Conservation (phyloP, 139 green algal species). For the Micractinium conductrix region DNA sequence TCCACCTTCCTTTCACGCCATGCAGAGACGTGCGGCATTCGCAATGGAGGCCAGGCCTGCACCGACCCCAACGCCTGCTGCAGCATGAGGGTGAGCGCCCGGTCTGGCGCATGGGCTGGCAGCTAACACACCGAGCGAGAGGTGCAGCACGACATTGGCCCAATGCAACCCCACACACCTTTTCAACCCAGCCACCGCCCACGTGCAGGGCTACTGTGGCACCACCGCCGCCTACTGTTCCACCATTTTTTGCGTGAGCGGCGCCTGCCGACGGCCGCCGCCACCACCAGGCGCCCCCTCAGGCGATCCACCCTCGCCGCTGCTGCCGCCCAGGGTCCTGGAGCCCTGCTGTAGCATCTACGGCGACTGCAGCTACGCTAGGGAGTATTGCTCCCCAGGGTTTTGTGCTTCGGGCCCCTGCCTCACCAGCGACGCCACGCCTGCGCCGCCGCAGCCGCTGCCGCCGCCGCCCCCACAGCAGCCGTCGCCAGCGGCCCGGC, state of each 20-base stretch:
- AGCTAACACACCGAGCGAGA: too few species aligned
- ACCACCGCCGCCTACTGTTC: neutral
- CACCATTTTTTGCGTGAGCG: neutral
- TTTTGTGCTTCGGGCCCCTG: neutral
- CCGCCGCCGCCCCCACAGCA: neutral
- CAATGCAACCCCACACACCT: too few species aligned
- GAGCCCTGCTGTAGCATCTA: too few species aligned
- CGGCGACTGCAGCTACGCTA: too few species aligned
- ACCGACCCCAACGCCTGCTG: neutral
- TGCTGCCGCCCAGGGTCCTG: too few species aligned
- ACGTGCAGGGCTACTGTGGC: neutral
- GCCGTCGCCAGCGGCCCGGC: neutral
- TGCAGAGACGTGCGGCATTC: neutral
- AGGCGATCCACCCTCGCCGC: too few species aligned
- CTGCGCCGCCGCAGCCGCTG: neutral
- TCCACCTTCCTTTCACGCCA: neutral
- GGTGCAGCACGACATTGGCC: too few species aligned
- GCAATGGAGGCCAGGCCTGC: neutral
- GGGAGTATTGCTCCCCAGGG: too few species aligned
- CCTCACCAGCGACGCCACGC: neutral
- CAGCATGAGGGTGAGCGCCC: neutral
- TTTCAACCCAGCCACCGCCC: too few species aligned
- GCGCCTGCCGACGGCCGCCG: neutral
- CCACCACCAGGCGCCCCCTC: neutral
- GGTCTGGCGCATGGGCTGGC: neutral